A percentile compares a stretch with the other conserved stretches of the same genome.
Evolutionary conservation across 2,329 filamentous ascomycete genomes (phyloP).

Genomic region (Byssochlamys sp.): DNA sequence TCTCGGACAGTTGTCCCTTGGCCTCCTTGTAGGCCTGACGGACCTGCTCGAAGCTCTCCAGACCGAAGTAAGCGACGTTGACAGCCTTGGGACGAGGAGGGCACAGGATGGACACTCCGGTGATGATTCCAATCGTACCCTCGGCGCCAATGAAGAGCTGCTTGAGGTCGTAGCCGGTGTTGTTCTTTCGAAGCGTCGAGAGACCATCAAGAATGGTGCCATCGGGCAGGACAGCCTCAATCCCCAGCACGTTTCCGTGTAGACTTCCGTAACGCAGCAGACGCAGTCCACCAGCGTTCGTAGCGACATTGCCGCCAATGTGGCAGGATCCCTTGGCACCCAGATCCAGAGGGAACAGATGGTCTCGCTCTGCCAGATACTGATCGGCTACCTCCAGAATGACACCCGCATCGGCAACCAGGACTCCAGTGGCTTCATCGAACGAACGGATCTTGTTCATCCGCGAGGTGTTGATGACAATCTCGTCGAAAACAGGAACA

Average conservation of each 20-base stretch:
- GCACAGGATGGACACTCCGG: constrained; percentile 77
- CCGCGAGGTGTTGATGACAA: constrained; percentile 78
- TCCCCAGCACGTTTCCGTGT: constrained; percentile 81
- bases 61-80: constrained; percentile 88
- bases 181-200: constrained; percentile 85
- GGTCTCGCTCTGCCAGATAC: constrained; percentile 68
- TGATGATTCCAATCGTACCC: constrained; percentile 90
- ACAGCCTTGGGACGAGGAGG: constrained; percentile 77
- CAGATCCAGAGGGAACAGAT: constrained; percentile 94
- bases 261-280: constrained; percentile 86
- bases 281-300: constrained; percentile 85
- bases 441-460: constrained; percentile 90
- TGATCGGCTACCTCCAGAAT: constrained; percentile 84
- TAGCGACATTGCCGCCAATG: constrained; percentile 88
- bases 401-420: constrained; percentile 83
- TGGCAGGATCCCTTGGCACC: constrained; percentile 96
- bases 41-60: constrained; percentile 82
- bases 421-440: constrained; percentile 80
- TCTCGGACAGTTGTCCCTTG: constrained; percentile 83
- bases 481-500: constrained; percentile 95
- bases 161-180: constrained; percentile 95
- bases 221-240: constrained; percentile 88
- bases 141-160: constrained; percentile 94
- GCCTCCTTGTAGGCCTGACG: constrained; percentile 79
- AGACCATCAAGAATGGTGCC: constrained; percentile 87